Conservation (phyloP, 331 rosid genomes). For the Malus hybrid region DNA sequence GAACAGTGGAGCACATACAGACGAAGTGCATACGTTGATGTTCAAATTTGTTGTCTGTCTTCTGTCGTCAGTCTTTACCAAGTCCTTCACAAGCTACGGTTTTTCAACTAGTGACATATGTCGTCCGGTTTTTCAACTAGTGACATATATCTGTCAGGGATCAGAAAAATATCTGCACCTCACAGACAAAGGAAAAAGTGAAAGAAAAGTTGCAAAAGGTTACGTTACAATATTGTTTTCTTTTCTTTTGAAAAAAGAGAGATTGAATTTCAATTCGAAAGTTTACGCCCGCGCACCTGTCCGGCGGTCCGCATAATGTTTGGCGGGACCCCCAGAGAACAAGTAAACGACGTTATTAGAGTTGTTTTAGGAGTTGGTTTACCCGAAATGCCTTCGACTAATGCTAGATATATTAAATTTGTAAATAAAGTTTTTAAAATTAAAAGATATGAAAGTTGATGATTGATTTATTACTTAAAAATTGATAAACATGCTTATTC, state of each 20-base stretch:
- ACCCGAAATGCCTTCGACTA: accelerated
- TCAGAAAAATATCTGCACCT: not conserved
- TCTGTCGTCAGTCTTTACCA: not conserved
- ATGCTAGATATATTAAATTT: too few species aligned
- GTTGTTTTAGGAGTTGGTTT: too few species aligned
- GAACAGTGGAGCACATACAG: not conserved
- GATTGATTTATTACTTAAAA: too few species aligned
- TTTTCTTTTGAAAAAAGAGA: too few species aligned
- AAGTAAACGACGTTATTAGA: not conserved
- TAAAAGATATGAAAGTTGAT: too few species aligned
- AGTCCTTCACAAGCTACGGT: not conserved
- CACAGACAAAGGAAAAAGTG: not conserved
- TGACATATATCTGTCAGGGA: not conserved
- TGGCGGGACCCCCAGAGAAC: not conserved
- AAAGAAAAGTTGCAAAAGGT: not conserved
- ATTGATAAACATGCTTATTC: too few species aligned
- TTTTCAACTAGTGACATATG: not conserved
- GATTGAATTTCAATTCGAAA: too few species aligned
- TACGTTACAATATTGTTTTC: not conserved
- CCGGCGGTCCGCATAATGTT: not conserved
- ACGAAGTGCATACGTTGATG: not conserved
- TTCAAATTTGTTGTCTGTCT: not conserved
- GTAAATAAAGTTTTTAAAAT: too few species aligned
- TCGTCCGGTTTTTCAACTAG: not conserved
- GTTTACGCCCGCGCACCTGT: not conserved